Evolutionary conservation across 1,284 basidiomycete genomes (phyloP).

Genomic region (Polyporus tsugae): DNA sequence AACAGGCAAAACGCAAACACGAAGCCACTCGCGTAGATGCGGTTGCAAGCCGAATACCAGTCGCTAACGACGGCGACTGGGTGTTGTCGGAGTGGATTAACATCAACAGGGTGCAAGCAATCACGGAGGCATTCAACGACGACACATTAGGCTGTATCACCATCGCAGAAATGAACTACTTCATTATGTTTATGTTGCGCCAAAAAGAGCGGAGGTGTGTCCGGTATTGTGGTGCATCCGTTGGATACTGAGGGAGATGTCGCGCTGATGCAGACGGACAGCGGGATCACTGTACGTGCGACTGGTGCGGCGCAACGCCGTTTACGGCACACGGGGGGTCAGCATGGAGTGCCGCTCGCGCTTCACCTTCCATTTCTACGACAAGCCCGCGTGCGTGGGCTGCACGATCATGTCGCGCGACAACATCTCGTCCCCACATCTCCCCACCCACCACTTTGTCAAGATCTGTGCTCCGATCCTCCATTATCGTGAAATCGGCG

Average conservation of each 20-base stretch:
- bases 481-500: conserved; percentile 35
- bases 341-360: conserved; percentile 35
- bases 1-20: conserved; percentile 41
- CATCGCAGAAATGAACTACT: conserved; percentile 45
- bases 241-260: background rate
- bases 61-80: too few species aligned
- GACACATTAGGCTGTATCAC: conserved; percentile 40
- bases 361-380: conserved; percentile 37
- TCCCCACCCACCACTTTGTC: conserved; percentile 41
- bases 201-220: conserved; percentile 28
- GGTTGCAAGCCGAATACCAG: too few species aligned
- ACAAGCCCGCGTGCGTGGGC: conserved; percentile 29
- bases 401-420: conserved; percentile 20
- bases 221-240: too few species aligned
- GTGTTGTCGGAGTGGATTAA: conserved; percentile 53
- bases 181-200: conserved; percentile 17
- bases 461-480: conserved; percentile 39
- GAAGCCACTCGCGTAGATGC: background rate
- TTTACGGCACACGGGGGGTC: conserved; percentile 36
- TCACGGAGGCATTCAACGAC: conserved; percentile 58
- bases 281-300: conserved; percentile 28
- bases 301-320: conserved; percentile 30
- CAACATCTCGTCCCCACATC: conserved; percentile 35
- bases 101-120: conserved; percentile 49
- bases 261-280: background rate